A percentile compares a stretch with the other conserved stretches of the same genome.
These are phyloP conservation scores for Zymoseptoria brevis DNA, from an alignment of 2,329 filamentous ascomycete species.

Conservation along the genomic window DNA sequence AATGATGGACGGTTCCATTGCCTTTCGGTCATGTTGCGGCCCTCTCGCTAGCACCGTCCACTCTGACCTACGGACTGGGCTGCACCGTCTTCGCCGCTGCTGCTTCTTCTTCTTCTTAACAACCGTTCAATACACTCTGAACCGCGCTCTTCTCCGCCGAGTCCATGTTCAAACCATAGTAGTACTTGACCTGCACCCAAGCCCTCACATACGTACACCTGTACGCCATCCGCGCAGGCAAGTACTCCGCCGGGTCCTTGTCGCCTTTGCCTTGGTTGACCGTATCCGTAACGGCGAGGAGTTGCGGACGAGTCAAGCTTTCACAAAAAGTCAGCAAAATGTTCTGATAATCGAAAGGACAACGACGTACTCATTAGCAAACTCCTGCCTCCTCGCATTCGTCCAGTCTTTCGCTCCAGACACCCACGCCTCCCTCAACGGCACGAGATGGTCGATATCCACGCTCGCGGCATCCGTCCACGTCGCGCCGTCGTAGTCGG, in stretches of 20 bases:
- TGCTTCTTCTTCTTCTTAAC: conserved; percentile 27
- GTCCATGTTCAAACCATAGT: conserved; percentile 62
- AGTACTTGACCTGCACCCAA: conserved; percentile 72
- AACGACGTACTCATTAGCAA: conserved; percentile 48
- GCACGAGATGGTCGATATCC: conserved; percentile 79
- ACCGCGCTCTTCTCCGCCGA: conserved; percentile 54
- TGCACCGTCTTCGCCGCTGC: background rate
- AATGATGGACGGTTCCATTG: background rate
- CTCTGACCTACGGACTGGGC: background rate
- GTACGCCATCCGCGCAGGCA: conserved; percentile 61
- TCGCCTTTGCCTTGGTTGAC: conserved; percentile 71
- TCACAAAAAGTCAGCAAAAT: conserved; percentile 26
- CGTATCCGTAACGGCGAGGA: conserved; percentile 69
- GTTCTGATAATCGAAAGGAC: too few relatives aligned
- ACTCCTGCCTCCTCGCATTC: conserved; percentile 54
- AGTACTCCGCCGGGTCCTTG: conserved; percentile 65
- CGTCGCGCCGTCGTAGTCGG: conserved; percentile 64
- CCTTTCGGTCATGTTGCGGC: too few relatives aligned
- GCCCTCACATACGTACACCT: conserved; percentile 71
- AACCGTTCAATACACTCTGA: conserved; percentile 51
- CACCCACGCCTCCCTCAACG: conserved; percentile 44
- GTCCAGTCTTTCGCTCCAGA: conserved; percentile 69
- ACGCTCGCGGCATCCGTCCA: conserved; percentile 63
- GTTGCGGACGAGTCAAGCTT: conserved; percentile 66
- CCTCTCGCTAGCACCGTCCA: background rate